Evolutionary conservation across 495 filamentous ascomycete genomes (phyloP).

Genomic region (Bacidia rubella): DNA sequence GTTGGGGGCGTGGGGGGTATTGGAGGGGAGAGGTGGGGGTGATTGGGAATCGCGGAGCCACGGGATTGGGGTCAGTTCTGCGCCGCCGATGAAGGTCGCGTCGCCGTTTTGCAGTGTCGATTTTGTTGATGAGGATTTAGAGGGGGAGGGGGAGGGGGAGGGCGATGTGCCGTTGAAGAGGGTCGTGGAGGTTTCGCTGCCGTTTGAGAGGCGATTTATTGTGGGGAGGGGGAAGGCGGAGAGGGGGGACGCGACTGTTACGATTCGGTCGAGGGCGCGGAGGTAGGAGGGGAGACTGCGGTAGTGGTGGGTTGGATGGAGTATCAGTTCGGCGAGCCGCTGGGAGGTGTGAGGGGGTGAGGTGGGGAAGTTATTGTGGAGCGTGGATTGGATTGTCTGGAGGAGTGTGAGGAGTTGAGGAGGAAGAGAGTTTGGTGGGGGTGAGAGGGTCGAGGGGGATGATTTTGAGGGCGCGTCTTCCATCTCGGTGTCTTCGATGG

Average conservation of each 20-base stretch:
- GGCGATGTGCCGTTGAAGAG: slow-evolving; percentile 27
- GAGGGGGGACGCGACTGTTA: slow-evolving; percentile 74
- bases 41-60: slow-evolving; percentile 48
- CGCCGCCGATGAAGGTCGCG: slow-evolving; percentile 83
- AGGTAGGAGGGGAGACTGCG: slow-evolving; percentile 68
- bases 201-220: slow-evolving; percentile 30
- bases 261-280: slow-evolving; percentile 78
- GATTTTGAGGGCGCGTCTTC: slow-evolving; percentile 17
- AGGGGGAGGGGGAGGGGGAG: slow-evolving; percentile 10
- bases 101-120: slow-evolving; percentile 27
- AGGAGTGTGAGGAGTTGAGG: slow-evolving; percentile 49
- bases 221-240: slow-evolving; percentile 71
- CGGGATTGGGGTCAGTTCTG: slow-evolving; percentile 83
- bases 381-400: slow-evolving; percentile 48
- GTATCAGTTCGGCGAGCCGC: slow-evolving; percentile 81
- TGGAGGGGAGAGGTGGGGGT: slow-evolving; percentile 25
- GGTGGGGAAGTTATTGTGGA: slow-evolving; percentile 51
- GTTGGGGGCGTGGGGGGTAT: slow-evolving; percentile 17
- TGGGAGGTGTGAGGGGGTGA: slow-evolving; percentile 89
- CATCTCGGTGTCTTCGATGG: not conserved
- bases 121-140: not conserved
- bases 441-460: slow-evolving; percentile 24
- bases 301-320: slow-evolving; percentile 66
- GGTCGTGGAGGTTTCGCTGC: slow-evolving; percentile 16
- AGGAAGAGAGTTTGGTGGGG: slow-evolving; percentile 40